Conservation (phyloP, 305 asterid genomes). For the Solanum hybrid region DNA sequence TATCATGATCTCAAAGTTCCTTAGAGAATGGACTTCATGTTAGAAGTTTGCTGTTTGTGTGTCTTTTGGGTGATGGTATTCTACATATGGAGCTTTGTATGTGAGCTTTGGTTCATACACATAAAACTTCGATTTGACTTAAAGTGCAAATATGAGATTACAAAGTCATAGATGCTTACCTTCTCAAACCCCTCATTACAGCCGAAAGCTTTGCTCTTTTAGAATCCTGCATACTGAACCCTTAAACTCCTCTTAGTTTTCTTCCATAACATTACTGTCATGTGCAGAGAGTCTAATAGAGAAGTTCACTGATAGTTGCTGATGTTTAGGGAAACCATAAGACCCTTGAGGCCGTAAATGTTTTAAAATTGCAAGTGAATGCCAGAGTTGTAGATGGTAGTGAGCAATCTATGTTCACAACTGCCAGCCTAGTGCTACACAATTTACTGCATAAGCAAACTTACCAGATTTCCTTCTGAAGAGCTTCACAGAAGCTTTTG, state of each 20-base stretch:
- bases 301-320: background rate
- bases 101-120: background rate
- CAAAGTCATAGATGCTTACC: background rate
- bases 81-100: background rate
- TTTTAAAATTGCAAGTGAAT: background rate
- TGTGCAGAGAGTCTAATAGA: background rate
- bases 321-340: background rate
- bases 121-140: background rate
- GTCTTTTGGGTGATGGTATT: background rate
- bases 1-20: background rate
- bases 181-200: background rate
- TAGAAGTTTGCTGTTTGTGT: background rate
- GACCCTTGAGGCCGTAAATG: background rate
- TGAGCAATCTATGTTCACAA: background rate
- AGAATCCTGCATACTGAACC: background rate
- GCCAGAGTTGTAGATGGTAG: background rate
- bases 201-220: background rate
- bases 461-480: background rate
- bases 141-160: background rate
- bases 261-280: background rate
- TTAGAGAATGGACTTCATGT: background rate
- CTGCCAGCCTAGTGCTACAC: background rate
- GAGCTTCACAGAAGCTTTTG: background rate
- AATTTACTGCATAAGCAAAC: background rate
- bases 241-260: background rate